Conservation (phyloP, 1,139 yeast species). For the Meyerozyma sp. region DNA sequence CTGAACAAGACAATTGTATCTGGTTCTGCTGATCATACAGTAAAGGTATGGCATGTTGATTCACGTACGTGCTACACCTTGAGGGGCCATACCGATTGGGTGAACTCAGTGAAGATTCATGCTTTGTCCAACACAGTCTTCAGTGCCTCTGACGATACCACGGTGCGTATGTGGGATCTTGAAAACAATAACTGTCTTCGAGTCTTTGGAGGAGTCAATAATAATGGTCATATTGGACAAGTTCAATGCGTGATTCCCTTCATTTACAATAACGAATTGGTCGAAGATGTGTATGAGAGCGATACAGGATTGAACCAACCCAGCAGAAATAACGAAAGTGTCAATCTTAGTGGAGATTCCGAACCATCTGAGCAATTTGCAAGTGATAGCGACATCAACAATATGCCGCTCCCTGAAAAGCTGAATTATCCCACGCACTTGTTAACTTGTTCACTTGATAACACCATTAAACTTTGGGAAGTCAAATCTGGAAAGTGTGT, state of each 20-base stretch:
- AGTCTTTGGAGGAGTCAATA: conserved; percentile 69
- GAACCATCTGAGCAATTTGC: conserved; percentile 1
- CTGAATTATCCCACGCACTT: conserved; percentile 67
- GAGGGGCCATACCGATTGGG: conserved; percentile 92
- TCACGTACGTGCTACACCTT: conserved; percentile 87
- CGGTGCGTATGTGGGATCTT: conserved; percentile 93
- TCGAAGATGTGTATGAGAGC: conserved; percentile 33
- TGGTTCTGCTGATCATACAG: conserved; percentile 88
- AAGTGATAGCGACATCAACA: conserved; percentile 13
- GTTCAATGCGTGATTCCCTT: conserved; percentile 88
- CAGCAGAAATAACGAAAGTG: conserved; percentile 13
- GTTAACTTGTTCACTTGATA: conserved; percentile 83
- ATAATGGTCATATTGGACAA: conserved; percentile 75
- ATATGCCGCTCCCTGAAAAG: conserved; percentile 20
- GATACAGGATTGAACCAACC: conserved; percentile 15
- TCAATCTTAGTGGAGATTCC: conserved; percentile 9
- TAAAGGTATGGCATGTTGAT: conserved; percentile 95
- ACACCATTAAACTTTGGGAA: conserved; percentile 93
- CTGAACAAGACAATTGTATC: conserved; percentile 80
- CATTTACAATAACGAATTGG: conserved; percentile 50
- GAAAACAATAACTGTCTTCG: conserved; percentile 71
- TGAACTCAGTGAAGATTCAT: conserved; percentile 83
- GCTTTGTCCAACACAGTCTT: conserved; percentile 72
- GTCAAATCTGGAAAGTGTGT: conserved; percentile 80
- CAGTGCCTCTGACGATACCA: conserved; percentile 87